Evolutionary conservation across 2,329 filamentous ascomycete genomes (phyloP).

Genomic region (Paramyrothecium roridum): DNA sequence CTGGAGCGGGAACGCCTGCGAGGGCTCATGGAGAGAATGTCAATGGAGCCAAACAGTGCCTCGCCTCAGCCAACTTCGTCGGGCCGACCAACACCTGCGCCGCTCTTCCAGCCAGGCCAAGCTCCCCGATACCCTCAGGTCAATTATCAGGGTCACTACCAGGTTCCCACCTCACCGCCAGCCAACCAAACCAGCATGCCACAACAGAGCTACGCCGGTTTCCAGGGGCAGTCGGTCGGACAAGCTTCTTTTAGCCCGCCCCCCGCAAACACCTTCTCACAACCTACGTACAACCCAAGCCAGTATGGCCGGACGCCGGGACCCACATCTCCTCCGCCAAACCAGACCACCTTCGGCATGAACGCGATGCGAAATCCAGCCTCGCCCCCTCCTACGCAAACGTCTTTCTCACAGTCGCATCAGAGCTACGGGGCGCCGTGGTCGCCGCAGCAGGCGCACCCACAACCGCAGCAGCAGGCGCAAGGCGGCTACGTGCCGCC

Average conservation of each 20-base stretch:
- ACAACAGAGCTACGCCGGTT: constrained; percentile 41
- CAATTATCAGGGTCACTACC: constrained; percentile 56
- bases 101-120: constrained; percentile 46
- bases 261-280: constrained; percentile 42
- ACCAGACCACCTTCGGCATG: constrained; percentile 49
- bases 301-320: constrained; percentile 56
- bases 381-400: constrained; percentile 59
- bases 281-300: constrained; percentile 55
- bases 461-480: constrained; percentile 24
- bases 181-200: constrained; percentile 38
- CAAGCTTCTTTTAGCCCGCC: constrained; percentile 27
- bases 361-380: constrained; percentile 36
- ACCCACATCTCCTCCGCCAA: constrained; percentile 61
- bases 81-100: constrained; percentile 30
- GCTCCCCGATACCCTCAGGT: constrained; percentile 49
- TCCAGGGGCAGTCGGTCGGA: constrained; percentile 21
- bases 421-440: constrained; percentile 36
- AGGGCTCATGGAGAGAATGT: constrained; percentile 93
- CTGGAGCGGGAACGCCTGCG: constrained; percentile 83
- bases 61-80: constrained; percentile 14
- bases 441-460: neutral
- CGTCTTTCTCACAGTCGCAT: constrained; percentile 35
- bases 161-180: constrained; percentile 45
- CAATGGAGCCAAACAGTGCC: constrained; percentile 63
- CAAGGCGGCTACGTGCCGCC: constrained; percentile 46